Conservation (phyloP, 768 basidiomycete genomes). For the Mycena haematopus region DNA sequence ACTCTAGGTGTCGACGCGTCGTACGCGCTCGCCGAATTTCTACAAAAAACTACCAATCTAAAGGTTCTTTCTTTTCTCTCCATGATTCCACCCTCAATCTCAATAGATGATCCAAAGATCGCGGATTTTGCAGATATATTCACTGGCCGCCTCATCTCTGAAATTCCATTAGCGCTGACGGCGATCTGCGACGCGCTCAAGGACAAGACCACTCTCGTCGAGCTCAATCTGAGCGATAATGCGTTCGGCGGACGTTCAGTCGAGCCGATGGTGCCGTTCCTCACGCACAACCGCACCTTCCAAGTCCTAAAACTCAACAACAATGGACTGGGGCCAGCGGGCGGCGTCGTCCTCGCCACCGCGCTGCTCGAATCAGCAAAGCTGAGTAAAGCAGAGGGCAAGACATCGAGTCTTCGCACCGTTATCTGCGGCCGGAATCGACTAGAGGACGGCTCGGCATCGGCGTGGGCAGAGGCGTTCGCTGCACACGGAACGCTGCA, state of each 20-base stretch:
- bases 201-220: slow-evolving; percentile 78
- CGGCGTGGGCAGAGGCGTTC: slow-evolving; percentile 87
- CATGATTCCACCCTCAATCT: slow-evolving; percentile 3
- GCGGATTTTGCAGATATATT: slow-evolving; percentile 98
- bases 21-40: slow-evolving; percentile 78
- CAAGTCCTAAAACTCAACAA: slow-evolving; percentile 91
- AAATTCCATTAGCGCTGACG: slow-evolving; percentile 90
- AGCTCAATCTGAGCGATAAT: slow-evolving; percentile 93
- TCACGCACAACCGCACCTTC: slow-evolving; percentile 82
- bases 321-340: slow-evolving; percentile 93
- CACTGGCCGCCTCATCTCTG: slow-evolving; percentile 93
- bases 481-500: slow-evolving; percentile 79
- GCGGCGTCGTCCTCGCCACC: slow-evolving; percentile 83
- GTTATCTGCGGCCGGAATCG: slow-evolving; percentile 96
- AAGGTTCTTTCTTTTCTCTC: slow-evolving; percentile 56
- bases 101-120: slow-evolving; percentile 56
- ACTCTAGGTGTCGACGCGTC: slow-evolving; percentile 93
- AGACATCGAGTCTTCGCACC: slow-evolving; percentile 72
- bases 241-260: slow-evolving; percentile 96
- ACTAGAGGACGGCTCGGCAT: slow-evolving; percentile 89
- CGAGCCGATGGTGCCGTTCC: slow-evolving; percentile 90
- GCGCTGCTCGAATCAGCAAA: slow-evolving; percentile 82
- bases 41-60: slow-evolving; percentile 68
- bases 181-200: slow-evolving; percentile 89
- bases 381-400: slow-evolving; percentile 68